phyloP scores from a whole-genome alignment of 225 moss, liverwort and hornwort genomes.

The Physcomitrium patens region DNA sequence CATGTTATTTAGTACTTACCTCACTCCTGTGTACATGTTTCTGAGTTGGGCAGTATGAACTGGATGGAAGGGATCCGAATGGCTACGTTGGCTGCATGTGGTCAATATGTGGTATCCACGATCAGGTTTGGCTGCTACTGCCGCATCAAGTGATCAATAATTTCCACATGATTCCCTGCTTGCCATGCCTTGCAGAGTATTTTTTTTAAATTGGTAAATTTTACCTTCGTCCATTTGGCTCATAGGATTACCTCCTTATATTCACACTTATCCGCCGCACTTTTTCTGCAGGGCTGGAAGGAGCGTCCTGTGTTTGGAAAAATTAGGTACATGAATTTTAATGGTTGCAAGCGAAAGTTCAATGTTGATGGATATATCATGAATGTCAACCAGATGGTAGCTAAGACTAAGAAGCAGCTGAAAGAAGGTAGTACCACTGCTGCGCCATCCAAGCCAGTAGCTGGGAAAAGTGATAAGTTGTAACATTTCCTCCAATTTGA shows the following conservation, averaged over 20 bases:
- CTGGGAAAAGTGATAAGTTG: conserved; percentile 23
- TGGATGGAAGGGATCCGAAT: conserved; percentile 97
- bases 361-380: conserved; percentile 87
- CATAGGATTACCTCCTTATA: not conserved
- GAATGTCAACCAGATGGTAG: conserved; percentile 68
- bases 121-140: conserved; percentile 65
- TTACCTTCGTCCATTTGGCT: not conserved
- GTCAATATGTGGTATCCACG: conserved; percentile 99
- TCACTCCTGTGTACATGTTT: conserved; percentile 12
- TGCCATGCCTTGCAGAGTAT: not conserved
- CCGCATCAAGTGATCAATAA: not conserved
- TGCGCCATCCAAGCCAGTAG: conserved; percentile 26
- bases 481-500: conserved; percentile 6
- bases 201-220: no score
- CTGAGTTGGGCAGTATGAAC: conserved; percentile 75
- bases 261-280: not conserved
- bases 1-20: not conserved
- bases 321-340: conserved; percentile 89
- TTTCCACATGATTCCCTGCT: not conserved
- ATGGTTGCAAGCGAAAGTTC: conserved; percentile 95
- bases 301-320: conserved; percentile 95
- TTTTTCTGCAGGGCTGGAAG: conserved; percentile 79
- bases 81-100: conserved; percentile 99
- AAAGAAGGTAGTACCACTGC: conserved; percentile 45
- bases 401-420: conserved; percentile 57